Percentiles rank a stretch among this genome's conserved stretches.
Evolutionary conservation across 805 yeast species (phyloP).

Genomic region (Pichia deserticola): DNA sequence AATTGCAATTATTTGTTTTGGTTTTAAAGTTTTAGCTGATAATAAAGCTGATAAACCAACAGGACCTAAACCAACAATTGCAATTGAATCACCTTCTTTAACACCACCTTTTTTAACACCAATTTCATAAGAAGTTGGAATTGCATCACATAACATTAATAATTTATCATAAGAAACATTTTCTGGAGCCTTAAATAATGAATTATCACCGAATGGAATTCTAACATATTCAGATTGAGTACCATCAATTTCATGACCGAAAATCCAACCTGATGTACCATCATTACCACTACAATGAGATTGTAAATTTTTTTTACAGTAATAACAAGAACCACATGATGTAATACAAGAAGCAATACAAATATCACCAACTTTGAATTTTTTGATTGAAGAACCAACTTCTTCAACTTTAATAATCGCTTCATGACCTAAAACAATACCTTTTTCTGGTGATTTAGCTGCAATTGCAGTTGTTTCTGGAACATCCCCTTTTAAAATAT

Average conservation of each 20-base stretch:
- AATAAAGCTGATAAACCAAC: conserved; percentile 59
- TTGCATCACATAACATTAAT: conserved; percentile 54
- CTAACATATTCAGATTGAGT: conserved; percentile 59
- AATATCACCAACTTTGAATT: conserved; percentile 48
- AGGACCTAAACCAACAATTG: conserved; percentile 63
- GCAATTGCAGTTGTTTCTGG: conserved; percentile 40
- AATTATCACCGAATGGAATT: conserved; percentile 42
- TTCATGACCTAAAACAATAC: conserved; percentile 51
- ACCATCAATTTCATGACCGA: conserved; percentile 56
- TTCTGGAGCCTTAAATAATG: conserved; percentile 30
- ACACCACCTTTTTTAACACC: conserved; percentile 53
- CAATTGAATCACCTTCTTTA: conserved; percentile 49
- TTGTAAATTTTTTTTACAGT: conserved; percentile 48
- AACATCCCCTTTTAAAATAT: conserved; percentile 54
- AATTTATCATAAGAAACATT: conserved; percentile 37
- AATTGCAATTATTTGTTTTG: conserved; percentile 47
- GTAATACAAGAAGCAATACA: conserved; percentile 63
- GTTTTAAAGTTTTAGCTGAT: conserved; percentile 46
- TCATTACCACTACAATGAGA: conserved; percentile 45
- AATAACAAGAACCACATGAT: conserved; percentile 51
- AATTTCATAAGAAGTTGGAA: conserved; percentile 63
- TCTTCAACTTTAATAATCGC: conserved; percentile 47
- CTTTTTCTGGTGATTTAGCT: conserved; percentile 14
- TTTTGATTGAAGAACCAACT: conserved; percentile 41
- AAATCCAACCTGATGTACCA: conserved; percentile 41